Base-by-base conservation (phyloP, 148 eudicot genomes). In the Dianthus caryophyllus region DNA sequence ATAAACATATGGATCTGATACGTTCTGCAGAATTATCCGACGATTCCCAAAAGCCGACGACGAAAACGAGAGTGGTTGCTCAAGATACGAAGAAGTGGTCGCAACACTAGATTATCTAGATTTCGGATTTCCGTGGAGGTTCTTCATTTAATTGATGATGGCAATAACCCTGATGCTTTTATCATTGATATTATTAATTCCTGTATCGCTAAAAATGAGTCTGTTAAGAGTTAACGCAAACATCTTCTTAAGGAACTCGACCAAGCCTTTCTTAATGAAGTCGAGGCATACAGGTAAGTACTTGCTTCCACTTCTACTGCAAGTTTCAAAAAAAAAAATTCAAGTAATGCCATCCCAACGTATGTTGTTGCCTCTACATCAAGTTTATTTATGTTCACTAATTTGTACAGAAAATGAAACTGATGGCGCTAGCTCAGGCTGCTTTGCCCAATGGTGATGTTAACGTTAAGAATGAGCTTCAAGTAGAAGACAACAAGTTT, bases 61-160 rank as follows among this genome's bases (percentile, higher is more conserved):
- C n/a, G n/a, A n/a, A n/a, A n/a, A n/a, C n/a, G n/a, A n/a, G n/a
- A n/a, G n/a, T n/a, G n/a, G n/a, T n/a, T n/a, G n/a, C n/a, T n/a
- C n/a, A n/a, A n/a, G n/a, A n/a, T n/a, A n/a, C n/a, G n/a, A n/a
- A n/a, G n/a, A n/a, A n/a, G n/a, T n/a, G n/a, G 76, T 84, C 91
- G 0, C 87, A 81, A 22, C 84, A 90, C 22, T 84, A 87, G 79
- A 75, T 80, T 62, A 86, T 90, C 73, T 90, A 88, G 76, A 80
- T 93, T n/a, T n/a, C n/a, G n/a, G n/a, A n/a, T 93, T 66, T 95
- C 98, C 18, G 65, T 85, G 81, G 89, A 87, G 73, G 85, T 89
- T 64, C 87, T 93, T 48, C 85, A 89, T 66, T 81, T 88, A 68
- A 88, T 94, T 55, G 97, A 94, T 31, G 87, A 90, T 25, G 98